Percentiles rank a stretch among this genome's conserved stretches.
These are phyloP conservation scores for Dictyostelium purpureum DNA, from an alignment of 78 protist species.

Conservation along the genomic window DNA sequence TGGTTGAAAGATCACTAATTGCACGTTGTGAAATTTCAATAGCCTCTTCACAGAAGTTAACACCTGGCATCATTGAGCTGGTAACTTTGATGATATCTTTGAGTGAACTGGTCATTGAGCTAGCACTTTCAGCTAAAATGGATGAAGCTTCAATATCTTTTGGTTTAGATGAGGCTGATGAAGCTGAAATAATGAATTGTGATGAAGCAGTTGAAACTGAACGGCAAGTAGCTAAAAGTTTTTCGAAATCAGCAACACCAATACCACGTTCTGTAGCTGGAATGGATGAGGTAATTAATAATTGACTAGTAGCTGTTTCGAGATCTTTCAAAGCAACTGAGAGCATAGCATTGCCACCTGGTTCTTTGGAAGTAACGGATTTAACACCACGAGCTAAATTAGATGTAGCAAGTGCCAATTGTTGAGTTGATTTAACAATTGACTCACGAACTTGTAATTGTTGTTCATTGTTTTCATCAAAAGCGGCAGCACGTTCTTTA, in stretches of 20 bases:
- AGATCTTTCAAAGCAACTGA: slow-evolving; percentile 26
- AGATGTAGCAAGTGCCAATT: slow-evolving; percentile 54
- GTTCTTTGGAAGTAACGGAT: slow-evolving; percentile 58
- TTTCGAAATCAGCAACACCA: slow-evolving; percentile 27
- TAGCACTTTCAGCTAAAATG: slow-evolving; percentile 43
- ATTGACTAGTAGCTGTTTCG: neutral
- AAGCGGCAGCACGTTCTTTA: slow-evolving; percentile 5
- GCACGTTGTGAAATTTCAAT: slow-evolving; percentile 63
- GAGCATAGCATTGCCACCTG: slow-evolving; percentile 6
- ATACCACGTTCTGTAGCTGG: slow-evolving; percentile 31
- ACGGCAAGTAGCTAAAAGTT: slow-evolving; percentile 13
- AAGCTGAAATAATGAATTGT: slow-evolving; percentile 29
- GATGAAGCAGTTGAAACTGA: slow-evolving; percentile 52
- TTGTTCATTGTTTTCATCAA: slow-evolving; percentile 48
- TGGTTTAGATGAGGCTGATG: slow-evolving; percentile 29
- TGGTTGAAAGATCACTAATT: slow-evolving; percentile 55
- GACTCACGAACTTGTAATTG: neutral
- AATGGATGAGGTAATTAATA: slow-evolving; percentile 5
- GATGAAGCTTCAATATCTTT: slow-evolving; percentile 50
- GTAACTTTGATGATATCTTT: slow-evolving; percentile 58
- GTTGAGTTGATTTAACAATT: slow-evolving; percentile 69
- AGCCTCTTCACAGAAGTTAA: slow-evolving; percentile 76
- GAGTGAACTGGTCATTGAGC: slow-evolving; percentile 39
- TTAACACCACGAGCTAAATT: slow-evolving; percentile 72
- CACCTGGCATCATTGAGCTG: slow-evolving; percentile 80